A percentile compares a stretch with the other conserved stretches of the same genome.
Conservation (phyloP, 2,329 filamentous ascomycete genomes). For the Microsporum audouinii region DNA sequence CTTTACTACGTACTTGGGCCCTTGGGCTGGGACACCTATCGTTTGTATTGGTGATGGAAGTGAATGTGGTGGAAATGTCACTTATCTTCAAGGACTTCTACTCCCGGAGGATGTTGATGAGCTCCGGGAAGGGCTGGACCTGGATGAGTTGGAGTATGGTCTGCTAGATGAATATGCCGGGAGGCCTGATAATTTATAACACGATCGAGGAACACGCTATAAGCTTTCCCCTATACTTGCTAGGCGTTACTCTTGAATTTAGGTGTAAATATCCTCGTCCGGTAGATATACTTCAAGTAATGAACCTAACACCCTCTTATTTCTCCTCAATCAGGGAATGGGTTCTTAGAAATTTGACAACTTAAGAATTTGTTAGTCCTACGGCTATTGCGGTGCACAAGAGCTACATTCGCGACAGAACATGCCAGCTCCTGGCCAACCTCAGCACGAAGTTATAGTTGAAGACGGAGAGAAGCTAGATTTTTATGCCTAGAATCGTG, state of each 20-base stretch:
- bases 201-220: neutral
- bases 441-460: too few relatives aligned
- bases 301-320: conserved; percentile 13
- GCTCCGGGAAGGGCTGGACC: conserved; percentile 13
- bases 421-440: too few relatives aligned
- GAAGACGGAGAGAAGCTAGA: neutral
- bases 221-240: neutral
- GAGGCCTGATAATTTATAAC: neutral
- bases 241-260: neutral
- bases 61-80: conserved; percentile 12
- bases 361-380: conserved; percentile 22
- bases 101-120: conserved; percentile 14
- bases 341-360: conserved; percentile 26
- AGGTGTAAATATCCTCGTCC: conserved; percentile 9
- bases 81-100: conserved; percentile 14
- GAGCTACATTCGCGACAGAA: conserved; percentile 18
- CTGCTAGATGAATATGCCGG: neutral
- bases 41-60: conserved; percentile 18
- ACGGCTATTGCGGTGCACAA: conserved; percentile 20
- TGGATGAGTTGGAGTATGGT: conserved; percentile 2
- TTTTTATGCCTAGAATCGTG: too few relatives aligned
- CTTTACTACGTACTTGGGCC: conserved; percentile 16
- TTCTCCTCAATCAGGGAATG: conserved; percentile 21
- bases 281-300: conserved; percentile 14
- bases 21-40: conserved; percentile 23